Base-by-base conservation (phyloP, 768 basidiomycete genomes). In the Mycena floridula region DNA sequence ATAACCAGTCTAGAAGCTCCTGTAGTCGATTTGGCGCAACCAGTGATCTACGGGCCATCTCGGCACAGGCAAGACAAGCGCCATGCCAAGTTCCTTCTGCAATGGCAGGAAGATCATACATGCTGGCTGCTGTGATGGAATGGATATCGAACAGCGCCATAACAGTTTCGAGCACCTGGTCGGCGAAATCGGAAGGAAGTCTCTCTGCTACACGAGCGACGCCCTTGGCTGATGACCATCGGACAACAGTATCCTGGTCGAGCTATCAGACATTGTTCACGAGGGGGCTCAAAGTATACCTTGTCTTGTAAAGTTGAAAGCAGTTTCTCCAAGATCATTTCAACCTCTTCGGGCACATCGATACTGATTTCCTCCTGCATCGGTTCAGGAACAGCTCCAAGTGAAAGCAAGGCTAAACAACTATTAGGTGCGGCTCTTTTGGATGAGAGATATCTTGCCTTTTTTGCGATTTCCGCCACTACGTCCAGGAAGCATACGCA, bases 11-110 rank as follows among this genome's bases (percentile, higher is more conserved):
- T 6, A 97, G 69, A 40, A 92, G 62, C 46, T 78, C 71, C 1
- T 74, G 62, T 21, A 97, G 67, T 38, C 73, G 69, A 37, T 75
- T 67, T 25, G 70, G 61, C 15, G 71, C 60, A 20, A 97, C 68
- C 42, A 94, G 72, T 40, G 82, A 86, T 54, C 92, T 70, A 37
- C 96, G 77, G 28, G 90, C 87, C 69, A 96, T 77, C 66, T 98
- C 95, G 16, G 95, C 95, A 50, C 89, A 82, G 13, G 91, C 90
- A 25, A 98, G 72, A 58, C 85, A 91, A 11, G 90, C 85, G 4
- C 96, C 96, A 64, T 99, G 96, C 92, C 94, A 96, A 42, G 87
- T 88, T 48, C 76, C 73, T 62, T 97, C 93, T 22, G 92, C 87
- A 40, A 82, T 67, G 8, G 85, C 72, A 26, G 84, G 81, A 54